Evolutionary conservation across 352 stramenopile genomes (phyloP), one percentile per base, ranked within the genome.

Genomic region (Phytophthora macrochlamydospora): DNA sequence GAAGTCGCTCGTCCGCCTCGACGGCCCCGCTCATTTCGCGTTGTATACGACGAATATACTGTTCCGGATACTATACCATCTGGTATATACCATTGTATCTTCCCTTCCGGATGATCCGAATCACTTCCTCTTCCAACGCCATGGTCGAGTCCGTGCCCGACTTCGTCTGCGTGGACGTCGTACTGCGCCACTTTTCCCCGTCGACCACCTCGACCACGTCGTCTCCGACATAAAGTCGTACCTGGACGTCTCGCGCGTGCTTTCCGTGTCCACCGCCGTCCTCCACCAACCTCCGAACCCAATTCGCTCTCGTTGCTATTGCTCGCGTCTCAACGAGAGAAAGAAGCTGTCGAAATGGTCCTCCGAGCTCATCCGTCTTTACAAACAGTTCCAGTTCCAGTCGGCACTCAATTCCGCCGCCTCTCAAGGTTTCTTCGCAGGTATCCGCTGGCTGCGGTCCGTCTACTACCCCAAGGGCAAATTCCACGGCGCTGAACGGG

Each of bases 351-450:
- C 44, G 0, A 30, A 38, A 3, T 82, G 74, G 74, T 82, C 74
- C 2, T 82, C 71, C 12, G 74, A 82, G 51, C 43, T 82, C 4
- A 69, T 65, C 2, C 71, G 74, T 12, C 59, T 54, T 28, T 82
- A 79, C 50, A 61, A 37, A 65, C 74, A 82, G 56, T 73, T 58
- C 62, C 71, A 82, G 51, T 79, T 82, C 48, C 52, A 73, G 56
- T 71, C 60, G 3, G 56, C 63, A 35, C 55, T 76, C 46, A 79
- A 82, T 45, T 43, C 44, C 24, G 62, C 71, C 4, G 71, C 74
- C 1, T 62, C 54, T 4, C 61, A 64, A 18, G 71, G 74, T 0
- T 70, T 65, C 42, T 59, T 67, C 40, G 56, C 59, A 1, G 71
- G 62, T 3, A 43, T 82, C 8, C 58, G 38, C 44, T 82, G 74